These are phyloP conservation scores for Lactarius deliciosus DNA, from an alignment of 768 basidiomycete species.

Conservation along the genomic window DNA sequence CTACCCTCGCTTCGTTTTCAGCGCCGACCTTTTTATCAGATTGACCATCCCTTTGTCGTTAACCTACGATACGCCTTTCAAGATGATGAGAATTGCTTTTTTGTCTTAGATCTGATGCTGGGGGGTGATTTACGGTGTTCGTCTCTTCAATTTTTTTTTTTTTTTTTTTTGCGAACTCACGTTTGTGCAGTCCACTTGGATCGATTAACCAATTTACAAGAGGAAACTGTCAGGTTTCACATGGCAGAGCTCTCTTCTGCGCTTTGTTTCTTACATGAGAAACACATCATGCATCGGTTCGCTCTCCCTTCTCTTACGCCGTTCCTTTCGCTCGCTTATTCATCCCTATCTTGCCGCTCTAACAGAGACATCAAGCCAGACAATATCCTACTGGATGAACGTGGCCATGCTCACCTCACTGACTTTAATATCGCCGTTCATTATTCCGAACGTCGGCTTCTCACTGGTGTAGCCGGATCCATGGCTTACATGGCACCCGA, in stretches of 20 bases:
- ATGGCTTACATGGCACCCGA: constrained; percentile 99
- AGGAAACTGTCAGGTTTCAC: constrained; percentile 83
- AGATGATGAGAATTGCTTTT: constrained; percentile 98
- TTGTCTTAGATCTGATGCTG: constrained; percentile 95
- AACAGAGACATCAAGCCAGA: constrained; percentile 93
- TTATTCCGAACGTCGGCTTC: constrained; percentile 78
- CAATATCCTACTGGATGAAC: constrained; percentile 94
- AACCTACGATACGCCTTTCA: constrained; percentile 96
- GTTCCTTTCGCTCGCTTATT: constrained; percentile 35
- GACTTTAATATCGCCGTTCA: constrained; percentile 99
- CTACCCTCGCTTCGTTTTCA: constrained; percentile 30
- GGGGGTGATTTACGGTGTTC: constrained; percentile 92
- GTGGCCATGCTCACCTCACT: constrained; percentile 93
- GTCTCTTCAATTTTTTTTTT: constrained; percentile 35
- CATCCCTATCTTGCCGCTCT: not conserved
- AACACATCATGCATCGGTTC: constrained; percentile 94
- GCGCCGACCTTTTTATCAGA: constrained; percentile 45
- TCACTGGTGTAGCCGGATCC: constrained; percentile 92
- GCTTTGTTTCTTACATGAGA: constrained; percentile 87
- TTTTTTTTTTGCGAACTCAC: constrained; percentile 9
- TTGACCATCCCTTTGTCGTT: constrained; percentile 94
- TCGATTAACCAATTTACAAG: constrained; percentile 67
- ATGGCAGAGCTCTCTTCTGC: constrained; percentile 88
- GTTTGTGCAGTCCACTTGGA: constrained; percentile 76
- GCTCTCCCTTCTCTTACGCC: constrained; percentile 36